phyloP scores from a whole-genome alignment of 345 rosid genomes.

The Aethionema arabicum region DNA sequence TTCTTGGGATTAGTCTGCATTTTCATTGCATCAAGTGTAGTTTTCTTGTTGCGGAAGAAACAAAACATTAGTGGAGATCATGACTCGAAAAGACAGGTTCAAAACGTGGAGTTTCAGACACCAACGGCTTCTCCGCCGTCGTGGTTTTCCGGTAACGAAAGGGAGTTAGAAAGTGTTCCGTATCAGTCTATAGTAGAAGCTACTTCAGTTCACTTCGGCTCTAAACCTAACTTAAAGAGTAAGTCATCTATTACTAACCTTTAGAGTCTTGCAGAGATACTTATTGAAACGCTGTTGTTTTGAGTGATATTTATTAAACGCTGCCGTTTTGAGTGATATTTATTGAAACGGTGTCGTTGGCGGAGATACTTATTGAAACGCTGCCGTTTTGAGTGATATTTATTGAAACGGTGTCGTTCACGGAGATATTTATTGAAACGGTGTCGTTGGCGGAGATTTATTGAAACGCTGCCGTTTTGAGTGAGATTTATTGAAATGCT shows the following conservation, averaged over 20 bases:
- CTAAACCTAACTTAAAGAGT: conserved; percentile 72
- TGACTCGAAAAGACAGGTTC: conserved; percentile 39
- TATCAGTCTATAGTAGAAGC: conserved; percentile 45
- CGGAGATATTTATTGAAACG: too few relatives aligned
- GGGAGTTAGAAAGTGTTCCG: conserved; percentile 56
- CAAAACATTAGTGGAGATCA: conserved; percentile 32
- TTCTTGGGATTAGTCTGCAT: conserved; percentile 53
- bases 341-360: too few relatives aligned
- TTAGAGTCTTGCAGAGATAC: too few relatives aligned
- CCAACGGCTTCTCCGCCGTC: conserved; percentile 44
- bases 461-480: too few relatives aligned
- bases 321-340: too few relatives aligned
- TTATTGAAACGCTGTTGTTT: too few relatives aligned
- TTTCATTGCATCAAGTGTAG: conserved; percentile 47
- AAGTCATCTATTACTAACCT: conserved; percentile 36
- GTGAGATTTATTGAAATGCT: too few relatives aligned
- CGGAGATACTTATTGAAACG: too few relatives aligned
- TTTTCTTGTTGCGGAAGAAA: conserved; percentile 66
- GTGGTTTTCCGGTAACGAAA: conserved; percentile 38
- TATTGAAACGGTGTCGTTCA: too few relatives aligned
- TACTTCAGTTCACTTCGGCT: conserved; percentile 55
- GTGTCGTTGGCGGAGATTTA: too few relatives aligned
- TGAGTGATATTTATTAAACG: too few relatives aligned
- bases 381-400: too few relatives aligned
- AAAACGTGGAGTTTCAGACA: conserved; percentile 39